Evolutionary conservation across 495 filamentous ascomycete genomes (phyloP).

Genomic region (Penicillium robsamsonii): DNA sequence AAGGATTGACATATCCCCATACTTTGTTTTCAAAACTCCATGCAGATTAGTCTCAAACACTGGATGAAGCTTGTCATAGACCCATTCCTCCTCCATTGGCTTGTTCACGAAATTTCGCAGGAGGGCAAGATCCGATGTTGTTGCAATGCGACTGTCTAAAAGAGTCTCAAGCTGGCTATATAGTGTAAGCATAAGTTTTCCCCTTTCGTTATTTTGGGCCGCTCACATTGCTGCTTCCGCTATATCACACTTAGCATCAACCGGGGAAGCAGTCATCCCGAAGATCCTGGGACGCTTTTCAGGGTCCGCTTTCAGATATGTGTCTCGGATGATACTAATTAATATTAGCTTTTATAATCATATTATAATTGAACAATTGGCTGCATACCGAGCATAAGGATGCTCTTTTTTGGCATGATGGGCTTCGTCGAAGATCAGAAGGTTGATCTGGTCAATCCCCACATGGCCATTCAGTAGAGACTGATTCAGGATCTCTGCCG

Average conservation of each 20-base stretch:
- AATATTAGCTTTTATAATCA: slow-evolving; percentile 13
- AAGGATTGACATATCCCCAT: slow-evolving; percentile 58
- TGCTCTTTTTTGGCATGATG: slow-evolving; percentile 97
- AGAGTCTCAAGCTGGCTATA: slow-evolving; percentile 69
- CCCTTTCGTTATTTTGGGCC: not conserved
- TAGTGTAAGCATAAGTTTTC: slow-evolving; percentile 11
- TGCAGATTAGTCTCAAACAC: slow-evolving; percentile 65
- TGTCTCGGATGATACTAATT: slow-evolving; percentile 77
- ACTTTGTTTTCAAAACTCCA: slow-evolving; percentile 50
- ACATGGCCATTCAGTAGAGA: slow-evolving; percentile 81
- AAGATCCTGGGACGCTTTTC: slow-evolving; percentile 72
- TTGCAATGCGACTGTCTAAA: slow-evolving; percentile 79
- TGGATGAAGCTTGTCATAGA: slow-evolving; percentile 51
- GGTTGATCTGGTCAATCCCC: slow-evolving; percentile 78
- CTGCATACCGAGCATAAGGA: slow-evolving; percentile 65
- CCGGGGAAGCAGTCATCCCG: slow-evolving; percentile 96
- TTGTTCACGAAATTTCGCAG: slow-evolving; percentile 57
- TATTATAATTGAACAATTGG: not conserved
- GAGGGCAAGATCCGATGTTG: slow-evolving; percentile 63
- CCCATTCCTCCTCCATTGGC: slow-evolving; percentile 59
- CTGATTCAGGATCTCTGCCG: slow-evolving; percentile 78
- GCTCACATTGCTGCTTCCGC: slow-evolving; percentile 61
- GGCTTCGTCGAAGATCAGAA: slow-evolving; percentile 94
- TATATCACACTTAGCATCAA: slow-evolving; percentile 78
- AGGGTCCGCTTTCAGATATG: slow-evolving; percentile 56